phyloP scores from a whole-genome alignment of 2,329 filamentous ascomycete genomes.

The Aspergillus proliferans region DNA sequence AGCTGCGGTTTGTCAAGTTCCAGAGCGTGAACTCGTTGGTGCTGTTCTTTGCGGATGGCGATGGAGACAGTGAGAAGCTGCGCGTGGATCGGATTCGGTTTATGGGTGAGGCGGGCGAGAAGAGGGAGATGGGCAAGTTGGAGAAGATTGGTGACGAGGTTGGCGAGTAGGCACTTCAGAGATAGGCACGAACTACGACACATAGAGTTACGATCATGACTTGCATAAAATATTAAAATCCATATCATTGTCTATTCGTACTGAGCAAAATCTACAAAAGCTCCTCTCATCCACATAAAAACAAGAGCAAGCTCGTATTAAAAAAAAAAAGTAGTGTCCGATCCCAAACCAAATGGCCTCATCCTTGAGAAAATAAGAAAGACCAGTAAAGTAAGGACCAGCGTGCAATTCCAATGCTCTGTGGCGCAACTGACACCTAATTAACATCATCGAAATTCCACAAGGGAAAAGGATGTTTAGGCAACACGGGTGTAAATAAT shows the following conservation, averaged over 20 bases:
- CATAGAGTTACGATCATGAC: neutral
- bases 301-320: slow-evolving; percentile 1
- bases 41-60: slow-evolving; percentile 81
- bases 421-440: slow-evolving; percentile 74
- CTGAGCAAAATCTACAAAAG: neutral
- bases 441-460: slow-evolving; percentile 39
- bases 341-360: slow-evolving; percentile 47
- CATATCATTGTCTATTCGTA: neutral
- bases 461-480: slow-evolving; percentile 51
- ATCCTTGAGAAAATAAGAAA: slow-evolving; percentile 38
- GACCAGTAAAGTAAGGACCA: slow-evolving; percentile 49
- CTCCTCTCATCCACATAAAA: neutral
- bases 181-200: slow-evolving; percentile 5
- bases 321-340: slow-evolving; percentile 43
- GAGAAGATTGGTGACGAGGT: slow-evolving; percentile 84
- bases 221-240: neutral
- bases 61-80: slow-evolving; percentile 76
- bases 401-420: slow-evolving; percentile 76
- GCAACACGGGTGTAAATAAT: slow-evolving; percentile 71
- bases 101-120: slow-evolving; percentile 84
- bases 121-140: slow-evolving; percentile 86
- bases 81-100: slow-evolving; percentile 59
- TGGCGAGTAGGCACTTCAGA: slow-evolving; percentile 45
- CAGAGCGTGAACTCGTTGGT: slow-evolving; percentile 85
- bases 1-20: slow-evolving; percentile 91